phyloP scores from a whole-genome alignment of 1,284 basidiomycete genomes.

The Heliocybe sulcata region DNA sequence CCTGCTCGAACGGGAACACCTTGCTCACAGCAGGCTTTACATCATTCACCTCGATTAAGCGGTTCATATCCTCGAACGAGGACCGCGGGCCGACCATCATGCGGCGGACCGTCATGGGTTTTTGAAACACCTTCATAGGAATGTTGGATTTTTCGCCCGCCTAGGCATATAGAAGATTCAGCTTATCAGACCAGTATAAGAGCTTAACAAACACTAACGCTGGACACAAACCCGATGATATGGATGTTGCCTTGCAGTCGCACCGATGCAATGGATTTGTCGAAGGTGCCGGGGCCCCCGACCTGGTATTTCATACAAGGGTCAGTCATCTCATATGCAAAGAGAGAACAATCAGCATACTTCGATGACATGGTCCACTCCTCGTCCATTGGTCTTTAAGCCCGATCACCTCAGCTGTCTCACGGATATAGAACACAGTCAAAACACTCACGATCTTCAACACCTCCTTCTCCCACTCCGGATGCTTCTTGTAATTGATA shows the following conservation, averaged over 20 bases:
- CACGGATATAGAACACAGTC: not conserved
- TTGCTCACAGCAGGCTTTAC: constrained; percentile 27
- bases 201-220: constrained; percentile 4
- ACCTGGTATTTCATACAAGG: constrained; percentile 12
- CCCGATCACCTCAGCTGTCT: constrained; percentile 6
- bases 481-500: constrained; percentile 45
- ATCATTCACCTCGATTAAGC: constrained; percentile 18
- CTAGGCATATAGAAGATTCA: not conserved
- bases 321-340: constrained; percentile 15
- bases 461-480: constrained; percentile 23
- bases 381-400: constrained; percentile 24
- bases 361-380: constrained; percentile 38
- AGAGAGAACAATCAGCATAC: not conserved
- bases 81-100: constrained; percentile 14
- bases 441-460: constrained; percentile 15
- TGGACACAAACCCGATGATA: constrained; percentile 31
- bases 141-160: not conserved
- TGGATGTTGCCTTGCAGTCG: constrained; percentile 30
- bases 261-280: constrained; percentile 27
- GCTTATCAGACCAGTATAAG: no score
- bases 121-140: constrained; percentile 4
- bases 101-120: constrained; percentile 12
- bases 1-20: constrained; percentile 28
- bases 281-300: constrained; percentile 33
- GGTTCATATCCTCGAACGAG: constrained; percentile 26